These are phyloP conservation scores for Cotoneaster glaucophyllus DNA, from an alignment of 306 rosid genomes.

Conservation along the genomic window DNA sequence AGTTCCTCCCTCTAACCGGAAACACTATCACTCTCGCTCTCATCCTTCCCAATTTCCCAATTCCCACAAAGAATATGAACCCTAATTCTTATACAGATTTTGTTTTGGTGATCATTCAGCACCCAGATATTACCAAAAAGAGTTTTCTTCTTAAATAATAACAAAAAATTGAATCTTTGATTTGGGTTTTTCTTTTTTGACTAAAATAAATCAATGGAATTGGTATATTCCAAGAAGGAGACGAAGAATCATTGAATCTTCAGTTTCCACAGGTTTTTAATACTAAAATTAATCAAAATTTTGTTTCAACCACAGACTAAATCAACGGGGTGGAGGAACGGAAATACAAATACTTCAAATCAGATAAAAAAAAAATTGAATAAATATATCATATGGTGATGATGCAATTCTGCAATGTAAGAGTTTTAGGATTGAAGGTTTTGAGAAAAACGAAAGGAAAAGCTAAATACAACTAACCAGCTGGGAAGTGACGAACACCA, in stretches of 20 bases:
- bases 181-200: neutral
- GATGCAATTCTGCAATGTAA: neutral
- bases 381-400: neutral
- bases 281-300: neutral
- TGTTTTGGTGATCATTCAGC: neutral
- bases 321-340: neutral
- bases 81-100: neutral
- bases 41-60: slow-evolving; percentile 25
- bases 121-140: neutral
- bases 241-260: neutral
- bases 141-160: neutral
- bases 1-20: slow-evolving; percentile 73
- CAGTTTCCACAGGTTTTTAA: neutral
- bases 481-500: neutral
- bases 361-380: neutral
- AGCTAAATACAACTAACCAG: neutral
- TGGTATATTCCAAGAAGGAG: neutral
- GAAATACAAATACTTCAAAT: neutral
- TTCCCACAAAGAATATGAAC: neutral
- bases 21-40: slow-evolving; percentile 83
- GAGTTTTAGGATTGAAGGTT: neutral
- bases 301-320: neutral
- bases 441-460: neutral
- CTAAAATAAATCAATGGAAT: neutral
- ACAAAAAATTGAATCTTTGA: neutral